A percentile compares a stretch with the other conserved stretches of the same genome.
phyloP scores from a whole-genome alignment of 371 early-diverging fungal species.

The Sanchytrium tribonematis region DNA sequence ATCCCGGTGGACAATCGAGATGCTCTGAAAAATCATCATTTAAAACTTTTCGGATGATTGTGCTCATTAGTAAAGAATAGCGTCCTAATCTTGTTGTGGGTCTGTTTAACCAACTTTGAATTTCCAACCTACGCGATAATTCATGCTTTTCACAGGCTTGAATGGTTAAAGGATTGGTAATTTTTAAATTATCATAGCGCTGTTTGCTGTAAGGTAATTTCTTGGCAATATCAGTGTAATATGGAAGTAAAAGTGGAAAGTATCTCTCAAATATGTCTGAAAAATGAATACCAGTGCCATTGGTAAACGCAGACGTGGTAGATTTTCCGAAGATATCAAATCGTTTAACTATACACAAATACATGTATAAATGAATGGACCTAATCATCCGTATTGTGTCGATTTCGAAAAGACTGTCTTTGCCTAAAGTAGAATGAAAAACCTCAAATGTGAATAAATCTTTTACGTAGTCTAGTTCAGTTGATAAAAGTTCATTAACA shows the following conservation, averaged over 20 bases:
- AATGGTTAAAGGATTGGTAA: background rate
- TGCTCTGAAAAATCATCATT: too few relatives aligned
- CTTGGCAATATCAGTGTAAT: background rate
- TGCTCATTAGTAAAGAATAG: background rate
- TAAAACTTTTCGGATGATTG: background rate
- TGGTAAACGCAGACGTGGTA: background rate
- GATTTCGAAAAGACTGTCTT: background rate
- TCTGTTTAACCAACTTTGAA: background rate
- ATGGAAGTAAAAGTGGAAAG: background rate
- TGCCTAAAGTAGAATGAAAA: background rate
- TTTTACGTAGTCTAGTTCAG: background rate
- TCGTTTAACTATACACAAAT: background rate
- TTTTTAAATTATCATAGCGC: background rate
- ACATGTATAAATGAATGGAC: background rate
- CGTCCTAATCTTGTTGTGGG: background rate
- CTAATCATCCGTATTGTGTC: background rate
- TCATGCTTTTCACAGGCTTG: background rate
- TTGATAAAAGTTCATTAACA: background rate
- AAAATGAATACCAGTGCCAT: background rate
- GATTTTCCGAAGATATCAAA: too few relatives aligned
- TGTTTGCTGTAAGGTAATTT: background rate
- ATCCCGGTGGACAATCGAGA: background rate
- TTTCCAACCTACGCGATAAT: background rate
- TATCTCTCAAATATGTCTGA: background rate
- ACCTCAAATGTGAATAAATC: background rate